Percentiles rank a stretch among this genome's conserved stretches.
These are phyloP conservation scores for Aspergillus unguis DNA, from an alignment of 2,329 filamentous ascomycete species.

Conservation along the genomic window DNA sequence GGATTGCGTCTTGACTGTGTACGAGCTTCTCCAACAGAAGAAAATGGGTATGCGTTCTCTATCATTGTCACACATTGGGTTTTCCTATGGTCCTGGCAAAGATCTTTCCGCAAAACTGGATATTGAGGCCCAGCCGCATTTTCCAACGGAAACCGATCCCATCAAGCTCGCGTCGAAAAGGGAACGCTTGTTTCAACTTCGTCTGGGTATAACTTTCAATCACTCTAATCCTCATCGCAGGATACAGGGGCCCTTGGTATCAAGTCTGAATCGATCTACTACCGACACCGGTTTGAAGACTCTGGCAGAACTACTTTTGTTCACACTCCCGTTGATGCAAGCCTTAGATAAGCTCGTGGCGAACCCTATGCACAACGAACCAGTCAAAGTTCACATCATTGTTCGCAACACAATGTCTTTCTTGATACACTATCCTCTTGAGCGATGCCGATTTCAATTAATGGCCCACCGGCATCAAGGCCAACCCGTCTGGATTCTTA, in stretches of 20 bases:
- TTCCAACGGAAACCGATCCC: constrained; percentile 21
- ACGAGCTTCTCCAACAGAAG: constrained; percentile 34
- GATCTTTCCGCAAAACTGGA: constrained; percentile 31
- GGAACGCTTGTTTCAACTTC: constrained; percentile 27
- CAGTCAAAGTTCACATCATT: constrained; percentile 30
- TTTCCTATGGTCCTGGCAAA: constrained; percentile 32
- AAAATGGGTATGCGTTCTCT: constrained; percentile 31
- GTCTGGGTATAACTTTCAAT: constrained; percentile 34
- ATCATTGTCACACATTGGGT: constrained; percentile 35
- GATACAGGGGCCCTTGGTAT: constrained; percentile 38
- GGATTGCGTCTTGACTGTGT: constrained; percentile 35
- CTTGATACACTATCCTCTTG: constrained; percentile 34
- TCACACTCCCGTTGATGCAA: constrained; percentile 38
- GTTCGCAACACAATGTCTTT: constrained; percentile 36
- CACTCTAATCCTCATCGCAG: constrained; percentile 39
- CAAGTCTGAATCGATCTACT: constrained; percentile 33
- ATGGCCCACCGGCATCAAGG: constrained; percentile 26
- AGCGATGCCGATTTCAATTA: constrained; percentile 34
- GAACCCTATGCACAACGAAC: constrained; percentile 21
- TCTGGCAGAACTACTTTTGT: constrained; percentile 30
- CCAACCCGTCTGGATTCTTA: constrained; percentile 36
- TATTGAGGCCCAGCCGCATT: constrained; percentile 25
- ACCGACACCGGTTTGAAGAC: constrained; percentile 29
- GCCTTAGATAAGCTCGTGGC: constrained; percentile 35
- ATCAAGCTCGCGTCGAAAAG: constrained; percentile 20